Base-by-base conservation (phyloP, 805 yeast species). In the Ogataea saltuana region DNA sequence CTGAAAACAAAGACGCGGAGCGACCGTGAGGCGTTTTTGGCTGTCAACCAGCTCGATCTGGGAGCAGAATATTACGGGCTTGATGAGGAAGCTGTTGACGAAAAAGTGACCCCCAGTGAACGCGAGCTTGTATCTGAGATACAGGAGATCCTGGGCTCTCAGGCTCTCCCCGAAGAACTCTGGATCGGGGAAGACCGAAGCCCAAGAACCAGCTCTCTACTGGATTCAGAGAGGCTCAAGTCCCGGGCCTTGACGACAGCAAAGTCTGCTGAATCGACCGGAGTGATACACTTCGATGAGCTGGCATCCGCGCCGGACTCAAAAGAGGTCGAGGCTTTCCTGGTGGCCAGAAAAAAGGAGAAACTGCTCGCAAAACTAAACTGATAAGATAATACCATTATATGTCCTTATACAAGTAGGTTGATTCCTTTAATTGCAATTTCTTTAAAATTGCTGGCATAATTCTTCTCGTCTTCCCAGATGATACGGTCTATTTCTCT, bases 401-500 rank as follows among this genome's bases (percentile, higher is more conserved):
- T 41, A 51, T 54, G 21, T 30, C 17, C 18, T 34, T 30, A 50
- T 7, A 50, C 27, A n/a, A 53, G 29, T 5, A 48, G 42, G 23
- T 35, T 42, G 6, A 58, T 35, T n/a, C 50, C 53, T 39, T 55
- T 64, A 3, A 35, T 38, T 16, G 64, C 18, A 16, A 60, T 51
- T 38, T 67, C 72, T 33, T 53, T 60, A 28, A 67, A 57, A 37
- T 57, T 68, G 28, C 58, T 57, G 16, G 56, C 50, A 39, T 65
- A 64, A 29, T 60, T 54, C 41, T 50, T 69, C 39, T 85, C 87
- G 45, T 87, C 93, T 51, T 83, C 88, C 95, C 95, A 87, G 17
- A 81, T 78, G 49, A 77, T 77, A 37, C 88, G 69, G 63, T 88
- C 96, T 65, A 83, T 79, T 59, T 88, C 96, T 39, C 93, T 72